These are phyloP conservation scores for Glycine tomentella DNA, from an alignment of 306 rosid genomes.

Conservation along the genomic window DNA sequence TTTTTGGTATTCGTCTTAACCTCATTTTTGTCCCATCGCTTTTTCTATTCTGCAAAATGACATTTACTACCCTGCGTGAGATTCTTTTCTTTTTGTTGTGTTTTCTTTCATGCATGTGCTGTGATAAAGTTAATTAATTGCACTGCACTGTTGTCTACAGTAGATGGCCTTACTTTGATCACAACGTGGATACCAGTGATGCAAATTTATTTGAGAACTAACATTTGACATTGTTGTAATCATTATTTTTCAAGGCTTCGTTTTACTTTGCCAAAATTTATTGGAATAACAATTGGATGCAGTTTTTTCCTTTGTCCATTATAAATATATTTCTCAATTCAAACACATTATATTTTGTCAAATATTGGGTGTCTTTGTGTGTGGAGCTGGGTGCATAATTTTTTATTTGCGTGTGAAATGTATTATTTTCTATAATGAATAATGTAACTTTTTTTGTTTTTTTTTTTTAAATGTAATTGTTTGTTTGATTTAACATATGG, in stretches of 20 bases:
- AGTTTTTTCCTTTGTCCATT: background rate
- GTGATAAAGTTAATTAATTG: slow-evolving; percentile 30
- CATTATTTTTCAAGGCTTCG: background rate
- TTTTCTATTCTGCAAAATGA: slow-evolving; percentile 21
- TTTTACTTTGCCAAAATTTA: background rate
- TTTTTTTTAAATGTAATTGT: background rate
- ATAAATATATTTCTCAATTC: slow-evolving; percentile 10
- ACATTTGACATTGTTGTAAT: slow-evolving; percentile 14
- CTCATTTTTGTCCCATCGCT: slow-evolving; percentile 14
- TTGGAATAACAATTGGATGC: slow-evolving; percentile 6
- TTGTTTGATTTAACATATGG: slow-evolving; percentile 29
- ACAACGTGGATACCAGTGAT: slow-evolving; percentile 5
- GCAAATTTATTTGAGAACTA: background rate
- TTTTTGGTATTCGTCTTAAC: background rate
- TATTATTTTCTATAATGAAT: slow-evolving; percentile 9
- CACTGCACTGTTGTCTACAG: slow-evolving; percentile 13
- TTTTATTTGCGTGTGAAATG: slow-evolving; percentile 18
- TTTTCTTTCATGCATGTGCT: slow-evolving; percentile 11
- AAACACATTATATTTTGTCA: background rate
- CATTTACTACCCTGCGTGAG: slow-evolving; percentile 17
- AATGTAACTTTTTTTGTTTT: background rate
- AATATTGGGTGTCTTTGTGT: background rate
- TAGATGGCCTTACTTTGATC: slow-evolving; percentile 37
- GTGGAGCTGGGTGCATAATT: slow-evolving; percentile 5
- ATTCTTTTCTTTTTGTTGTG: slow-evolving; percentile 19